A percentile compares a stretch with the other conserved stretches of the same genome.
These are phyloP conservation scores for Saitozyma podzolica DNA, from an alignment of 768 basidiomycete genomes.

Conservation along the genomic window DNA sequence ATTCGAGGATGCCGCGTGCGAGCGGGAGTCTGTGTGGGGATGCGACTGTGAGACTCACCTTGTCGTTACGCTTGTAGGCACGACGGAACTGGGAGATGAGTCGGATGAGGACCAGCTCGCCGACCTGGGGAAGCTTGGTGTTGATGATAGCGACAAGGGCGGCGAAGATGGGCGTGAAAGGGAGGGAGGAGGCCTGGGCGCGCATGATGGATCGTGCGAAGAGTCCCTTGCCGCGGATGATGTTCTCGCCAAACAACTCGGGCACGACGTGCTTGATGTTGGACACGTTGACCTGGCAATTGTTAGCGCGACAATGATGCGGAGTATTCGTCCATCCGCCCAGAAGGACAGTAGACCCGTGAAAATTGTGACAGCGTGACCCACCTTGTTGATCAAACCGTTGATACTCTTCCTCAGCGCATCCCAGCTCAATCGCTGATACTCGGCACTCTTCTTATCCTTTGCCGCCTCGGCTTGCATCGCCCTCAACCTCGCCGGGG, in stretches of 20 bases:
- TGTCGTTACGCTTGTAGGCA: constrained; percentile 95
- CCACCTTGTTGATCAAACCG: constrained; percentile 92
- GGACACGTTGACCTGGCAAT: constrained; percentile 70
- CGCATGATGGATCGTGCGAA: constrained; percentile 96
- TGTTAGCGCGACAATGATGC: not conserved
- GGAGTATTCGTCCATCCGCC: not conserved
- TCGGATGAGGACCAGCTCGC: constrained; percentile 82
- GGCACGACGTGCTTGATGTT: constrained; percentile 95
- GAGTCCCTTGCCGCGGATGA: constrained; percentile 87
- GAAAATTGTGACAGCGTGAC: constrained; percentile 8
- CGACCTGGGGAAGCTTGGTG: constrained; percentile 93
- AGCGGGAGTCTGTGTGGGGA: not conserved
- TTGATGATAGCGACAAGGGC: constrained; percentile 92
- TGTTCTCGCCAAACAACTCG: constrained; percentile 88
- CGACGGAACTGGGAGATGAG: constrained; percentile 93
- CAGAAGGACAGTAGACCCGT: not conserved
- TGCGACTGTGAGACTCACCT: constrained; percentile 60
- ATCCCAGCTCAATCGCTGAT: constrained; percentile 95
- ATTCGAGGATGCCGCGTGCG: not conserved
- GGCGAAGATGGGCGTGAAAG: constrained; percentile 96
- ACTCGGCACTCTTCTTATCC: constrained; percentile 83
- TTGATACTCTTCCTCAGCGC: constrained; percentile 95
- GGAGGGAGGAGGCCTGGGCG: constrained; percentile 92
- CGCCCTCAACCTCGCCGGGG: constrained; percentile 86
- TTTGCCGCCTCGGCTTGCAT: constrained; percentile 77